Percentiles rank a stretch among this genome's conserved stretches.
Evolutionary conservation across 805 yeast species (phyloP).

Genomic region (Nakazawaea wyomingensis): DNA sequence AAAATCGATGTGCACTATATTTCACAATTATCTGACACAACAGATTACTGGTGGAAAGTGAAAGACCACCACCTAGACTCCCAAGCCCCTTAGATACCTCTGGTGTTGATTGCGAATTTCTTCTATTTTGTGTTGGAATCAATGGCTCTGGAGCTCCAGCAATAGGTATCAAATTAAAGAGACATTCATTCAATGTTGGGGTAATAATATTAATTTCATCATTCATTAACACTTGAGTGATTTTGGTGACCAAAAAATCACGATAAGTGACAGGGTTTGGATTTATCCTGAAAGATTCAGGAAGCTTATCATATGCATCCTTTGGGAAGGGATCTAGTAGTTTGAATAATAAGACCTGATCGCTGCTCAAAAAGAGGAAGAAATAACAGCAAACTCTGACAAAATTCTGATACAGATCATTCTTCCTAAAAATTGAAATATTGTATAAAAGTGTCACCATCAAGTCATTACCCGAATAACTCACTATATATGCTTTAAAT

Average conservation of each 20-base stretch:
- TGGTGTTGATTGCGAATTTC: conserved; percentile 12
- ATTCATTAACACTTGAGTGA: conserved; percentile 35
- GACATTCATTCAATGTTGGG: conserved; percentile 49
- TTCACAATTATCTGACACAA: conserved; percentile 39
- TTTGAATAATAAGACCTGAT: conserved; percentile 29
- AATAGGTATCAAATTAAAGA: conserved; percentile 56
- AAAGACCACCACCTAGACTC: conserved; percentile 35
- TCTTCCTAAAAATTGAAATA: conserved; percentile 42
- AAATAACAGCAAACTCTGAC: conserved; percentile 49
- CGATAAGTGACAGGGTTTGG: conserved; percentile 47
- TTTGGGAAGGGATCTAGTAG: conserved; percentile 42
- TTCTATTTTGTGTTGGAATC: conserved; percentile 6
- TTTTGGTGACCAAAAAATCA: conserved; percentile 56
- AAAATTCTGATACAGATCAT: conserved; percentile 32
- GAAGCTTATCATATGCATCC: conserved; percentile 42
- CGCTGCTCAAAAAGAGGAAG: conserved; percentile 41
- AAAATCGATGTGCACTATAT: conserved; percentile 30
- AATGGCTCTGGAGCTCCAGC: conserved; percentile 14
- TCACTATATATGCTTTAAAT: conserved; percentile 41
- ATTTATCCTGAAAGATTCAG: conserved; percentile 39
- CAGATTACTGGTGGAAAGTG: conserved; percentile 44
- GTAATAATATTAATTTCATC: conserved; percentile 32
- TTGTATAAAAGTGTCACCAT: conserved; percentile 52
- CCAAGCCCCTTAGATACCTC: conserved; percentile 12
- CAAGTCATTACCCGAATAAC: conserved; percentile 47